These are phyloP conservation scores for Ceratocystis eucalypticola DNA, from an alignment of 2,329 filamentous ascomycete species.

Conservation along the genomic window DNA sequence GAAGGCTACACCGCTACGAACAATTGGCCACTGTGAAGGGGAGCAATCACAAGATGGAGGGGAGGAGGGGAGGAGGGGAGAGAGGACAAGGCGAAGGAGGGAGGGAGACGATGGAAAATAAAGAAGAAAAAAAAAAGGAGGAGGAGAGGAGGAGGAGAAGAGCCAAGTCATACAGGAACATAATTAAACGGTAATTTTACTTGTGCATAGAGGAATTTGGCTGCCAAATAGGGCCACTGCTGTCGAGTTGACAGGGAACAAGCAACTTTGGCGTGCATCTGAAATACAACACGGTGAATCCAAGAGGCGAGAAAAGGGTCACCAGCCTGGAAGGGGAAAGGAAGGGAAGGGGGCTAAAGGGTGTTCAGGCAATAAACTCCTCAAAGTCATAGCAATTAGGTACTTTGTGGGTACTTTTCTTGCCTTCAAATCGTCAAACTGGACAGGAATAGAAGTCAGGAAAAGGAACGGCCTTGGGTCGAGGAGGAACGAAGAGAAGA, in stretches of 20 bases:
- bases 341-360: neutral
- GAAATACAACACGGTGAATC: neutral
- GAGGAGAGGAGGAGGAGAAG: neutral
- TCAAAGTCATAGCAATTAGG: neutral
- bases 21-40: neutral
- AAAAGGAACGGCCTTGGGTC: neutral
- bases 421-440: neutral
- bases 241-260: conserved; percentile 5
- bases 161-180: neutral
- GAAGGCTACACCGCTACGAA: neutral
- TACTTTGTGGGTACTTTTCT: neutral
- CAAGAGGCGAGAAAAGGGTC: conserved; percentile 1
- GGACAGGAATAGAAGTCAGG: neutral
- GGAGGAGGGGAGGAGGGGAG: neutral
- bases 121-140: neutral
- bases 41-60: neutral
- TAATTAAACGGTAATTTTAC: neutral
- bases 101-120: neutral
- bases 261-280: neutral
- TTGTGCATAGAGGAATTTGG: neutral
- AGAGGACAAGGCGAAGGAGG: neutral
- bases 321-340: neutral
- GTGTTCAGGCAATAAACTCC: neutral
- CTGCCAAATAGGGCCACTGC: neutral
- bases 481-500: neutral